Base-by-base conservation (phyloP, 108 stramenopile species). In the Phaeodactylum tricornutum region DNA sequence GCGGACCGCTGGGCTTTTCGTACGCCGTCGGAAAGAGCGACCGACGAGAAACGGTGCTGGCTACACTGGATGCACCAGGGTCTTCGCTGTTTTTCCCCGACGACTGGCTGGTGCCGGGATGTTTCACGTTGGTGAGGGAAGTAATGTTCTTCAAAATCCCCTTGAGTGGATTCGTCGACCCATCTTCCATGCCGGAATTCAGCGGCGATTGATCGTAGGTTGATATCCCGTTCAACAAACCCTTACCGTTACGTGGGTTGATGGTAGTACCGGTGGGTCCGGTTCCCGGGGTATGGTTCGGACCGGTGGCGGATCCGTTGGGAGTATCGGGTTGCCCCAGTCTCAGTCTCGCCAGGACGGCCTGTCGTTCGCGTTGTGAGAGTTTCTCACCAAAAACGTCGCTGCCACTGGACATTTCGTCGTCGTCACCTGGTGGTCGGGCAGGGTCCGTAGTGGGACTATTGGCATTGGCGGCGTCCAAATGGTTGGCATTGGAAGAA, bases 11-110 rank as follows among this genome's bases (percentile, higher is more conserved):
- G 23, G 62, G 29, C 7, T 64, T 29, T 43, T 65, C 67, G 37
- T 72, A 71, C 17, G 57, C 25, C 48, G 44, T 15, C 12, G 73
- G 76, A 61, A 71, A 71, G n/a, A 62, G 71, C 7, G 59, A 61
- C 39, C 61, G 53, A 20, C 71, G 54, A 22, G 29, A 28, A 2
- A 20, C 20, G 2, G 19, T 3, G 21, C 32, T 52, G 14, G 50
- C 21, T 6, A 25, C 27, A 21, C 35, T 37, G 4, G 50, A 36
- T 8, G 32, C 20, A n/a, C n/a, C n/a, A n/a, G n/a, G n/a, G n/a
- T n/a, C n/a, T n/a, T n/a, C n/a, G n/a, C n/a, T n/a, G 21, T 52
- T 37, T 23, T 21, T 39, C 15, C 29, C 37, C 3, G 20, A 26
- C 3, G 15, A 38, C 12, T 36, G 20, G 21, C 19, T 11, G 9